phyloP scores from a whole-genome alignment of 371 early-diverging fungal genomes.

The Nosema muscidifuracis region DNA sequence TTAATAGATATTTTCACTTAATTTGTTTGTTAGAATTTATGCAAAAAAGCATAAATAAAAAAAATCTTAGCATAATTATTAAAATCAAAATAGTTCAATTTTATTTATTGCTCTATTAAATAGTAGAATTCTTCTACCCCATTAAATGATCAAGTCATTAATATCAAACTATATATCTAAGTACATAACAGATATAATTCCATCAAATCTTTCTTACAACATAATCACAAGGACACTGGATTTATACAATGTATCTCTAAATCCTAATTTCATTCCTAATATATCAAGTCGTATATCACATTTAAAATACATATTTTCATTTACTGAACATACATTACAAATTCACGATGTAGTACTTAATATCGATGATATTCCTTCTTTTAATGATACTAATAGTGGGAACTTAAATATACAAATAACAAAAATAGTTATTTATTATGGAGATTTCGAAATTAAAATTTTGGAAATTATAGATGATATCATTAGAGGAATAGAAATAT shows the following conservation, averaged over 20 bases:
- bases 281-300: neutral
- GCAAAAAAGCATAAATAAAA: neutral
- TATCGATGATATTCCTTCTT: neutral
- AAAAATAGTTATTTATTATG: neutral
- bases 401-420: neutral
- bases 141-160: neutral
- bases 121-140: neutral
- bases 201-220: neutral
- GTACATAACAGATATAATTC: neutral
- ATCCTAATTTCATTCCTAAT: neutral
- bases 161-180: neutral
- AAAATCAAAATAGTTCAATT: neutral
- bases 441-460: neutral
- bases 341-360: neutral
- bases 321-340: neutral
- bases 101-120: no score
- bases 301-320: neutral
- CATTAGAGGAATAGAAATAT: neutral
- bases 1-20: neutral
- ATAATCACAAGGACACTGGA: neutral
- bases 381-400: neutral
- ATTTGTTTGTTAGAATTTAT: constrained; percentile 2
- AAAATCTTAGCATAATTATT: neutral
- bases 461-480: neutral
- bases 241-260: neutral